A percentile compares a stretch with the other conserved stretches of the same genome.
phyloP scores from a whole-genome alignment of 306 rosid species.

The Lathyrus tuberosus region DNA sequence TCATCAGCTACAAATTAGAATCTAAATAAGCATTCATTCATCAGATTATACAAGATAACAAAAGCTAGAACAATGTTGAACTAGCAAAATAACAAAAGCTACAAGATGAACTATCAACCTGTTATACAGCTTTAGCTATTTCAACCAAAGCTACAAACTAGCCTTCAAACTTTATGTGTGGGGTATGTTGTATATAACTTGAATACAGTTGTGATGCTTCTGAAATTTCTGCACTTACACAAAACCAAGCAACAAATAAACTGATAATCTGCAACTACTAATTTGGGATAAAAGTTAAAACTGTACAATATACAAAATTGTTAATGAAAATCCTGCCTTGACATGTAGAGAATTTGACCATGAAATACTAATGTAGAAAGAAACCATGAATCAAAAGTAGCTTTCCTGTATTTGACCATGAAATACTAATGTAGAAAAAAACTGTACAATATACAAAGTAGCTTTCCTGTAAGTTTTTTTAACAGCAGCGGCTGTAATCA shows the following conservation, averaged over 20 bases:
- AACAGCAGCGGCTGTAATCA: too few species aligned
- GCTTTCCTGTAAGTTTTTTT: too few species aligned
- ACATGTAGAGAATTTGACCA: conserved; percentile 7
- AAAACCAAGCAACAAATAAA: conserved; percentile 28
- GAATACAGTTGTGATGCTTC: conserved; percentile 85
- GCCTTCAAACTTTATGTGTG: conserved; percentile 48
- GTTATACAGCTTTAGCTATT: conserved; percentile 7
- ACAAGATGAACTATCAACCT: conserved; percentile 28
- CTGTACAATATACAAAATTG: conserved; percentile 4
- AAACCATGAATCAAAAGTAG: neutral
- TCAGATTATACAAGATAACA: too few species aligned
- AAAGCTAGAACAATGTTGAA: too few species aligned
- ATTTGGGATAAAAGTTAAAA: conserved; percentile 1
- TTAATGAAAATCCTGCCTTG: conserved; percentile 1
- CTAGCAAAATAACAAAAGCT: too few species aligned
- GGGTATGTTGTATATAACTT: conserved; percentile 31
- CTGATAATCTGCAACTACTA: neutral
- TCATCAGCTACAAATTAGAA: too few species aligned
- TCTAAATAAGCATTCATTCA: too few species aligned
- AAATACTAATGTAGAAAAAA: too few species aligned
- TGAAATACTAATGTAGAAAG: neutral
- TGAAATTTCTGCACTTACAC: conserved; percentile 3
- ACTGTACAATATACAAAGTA: too few species aligned
- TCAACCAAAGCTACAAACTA: too few species aligned
- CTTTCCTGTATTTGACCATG: too few species aligned